Percentiles rank a stretch among this genome's conserved stretches.
Conservation (phyloP, 139 green algal species). For the Zygnema circumcarinatum region DNA sequence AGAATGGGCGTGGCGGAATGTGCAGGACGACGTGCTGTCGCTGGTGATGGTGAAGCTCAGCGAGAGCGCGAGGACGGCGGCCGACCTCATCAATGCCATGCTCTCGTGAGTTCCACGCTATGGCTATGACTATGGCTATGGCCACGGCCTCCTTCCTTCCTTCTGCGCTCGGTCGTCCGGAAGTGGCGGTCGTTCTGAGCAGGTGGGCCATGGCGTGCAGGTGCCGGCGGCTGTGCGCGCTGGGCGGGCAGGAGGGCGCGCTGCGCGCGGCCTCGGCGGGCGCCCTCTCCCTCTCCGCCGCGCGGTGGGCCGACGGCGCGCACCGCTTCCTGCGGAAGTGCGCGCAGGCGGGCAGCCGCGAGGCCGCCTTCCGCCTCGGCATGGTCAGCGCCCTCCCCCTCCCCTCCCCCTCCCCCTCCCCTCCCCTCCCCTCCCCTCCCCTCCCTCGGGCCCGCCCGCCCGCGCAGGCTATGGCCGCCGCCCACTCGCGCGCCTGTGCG, state of each 20-base stretch:
- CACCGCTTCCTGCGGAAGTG: slow-evolving; percentile 46
- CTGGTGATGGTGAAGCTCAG: slow-evolving; percentile 17
- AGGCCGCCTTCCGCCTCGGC: slow-evolving; percentile 55
- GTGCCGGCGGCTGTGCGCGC: slow-evolving; percentile 47
- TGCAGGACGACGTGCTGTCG: slow-evolving; percentile 45
- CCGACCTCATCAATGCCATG: slow-evolving; percentile 52
- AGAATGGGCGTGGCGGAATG: not conserved
- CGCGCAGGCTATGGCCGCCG: not conserved
- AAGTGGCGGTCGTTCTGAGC: not conserved
- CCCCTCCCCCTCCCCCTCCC: not conserved
- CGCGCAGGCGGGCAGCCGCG: slow-evolving; percentile 29
- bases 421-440: not conserved
- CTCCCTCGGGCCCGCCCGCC: too few species aligned
- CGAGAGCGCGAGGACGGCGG: slow-evolving; percentile 2
- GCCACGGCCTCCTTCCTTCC: not conserved
- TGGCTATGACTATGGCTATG: not conserved
- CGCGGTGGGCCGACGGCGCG: slow-evolving; percentile 41
- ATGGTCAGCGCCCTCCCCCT: slow-evolving; percentile 41
- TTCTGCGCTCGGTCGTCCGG: not conserved
- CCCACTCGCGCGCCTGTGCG: not conserved
- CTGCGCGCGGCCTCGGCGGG: not conserved
- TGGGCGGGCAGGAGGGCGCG: slow-evolving; percentile 14
- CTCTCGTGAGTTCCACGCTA: slow-evolving; percentile 21
- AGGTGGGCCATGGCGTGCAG: too few species aligned
- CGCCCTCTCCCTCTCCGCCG: slow-evolving; percentile 9